Conservation (phyloP, 2,329 filamentous ascomycete genomes). For the Ilyonectria sp. region DNA sequence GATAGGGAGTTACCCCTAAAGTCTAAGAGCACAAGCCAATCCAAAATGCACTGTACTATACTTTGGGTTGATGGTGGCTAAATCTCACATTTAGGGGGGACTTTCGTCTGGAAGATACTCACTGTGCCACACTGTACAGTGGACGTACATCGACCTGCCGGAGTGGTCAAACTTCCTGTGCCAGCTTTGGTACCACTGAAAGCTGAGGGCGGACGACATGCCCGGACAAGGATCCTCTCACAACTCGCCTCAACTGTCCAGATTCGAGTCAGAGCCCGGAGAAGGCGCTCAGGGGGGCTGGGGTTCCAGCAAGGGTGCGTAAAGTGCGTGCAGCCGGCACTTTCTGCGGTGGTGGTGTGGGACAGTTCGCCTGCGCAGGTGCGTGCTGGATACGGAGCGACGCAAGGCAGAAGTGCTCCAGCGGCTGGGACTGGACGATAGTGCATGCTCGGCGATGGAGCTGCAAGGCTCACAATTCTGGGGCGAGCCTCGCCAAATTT, state of each 20-base stretch:
- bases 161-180: too few relatives aligned
- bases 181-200: background rate
- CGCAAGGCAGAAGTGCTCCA: constrained; percentile 47
- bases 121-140: too few relatives aligned
- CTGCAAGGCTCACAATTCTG: constrained; percentile 41
- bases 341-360: constrained; percentile 29
- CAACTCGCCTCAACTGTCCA: constrained; percentile 6
- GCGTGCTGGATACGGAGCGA: constrained; percentile 29
- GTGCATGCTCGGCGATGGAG: constrained; percentile 41
- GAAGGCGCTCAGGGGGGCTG: constrained; percentile 2
- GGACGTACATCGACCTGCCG: too few relatives aligned
- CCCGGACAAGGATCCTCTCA: constrained; percentile 16
- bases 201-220: constrained; percentile 24
- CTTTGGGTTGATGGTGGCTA: too few relatives aligned
- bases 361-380: constrained; percentile 23
- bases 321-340: constrained; percentile 10
- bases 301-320: constrained; percentile 2
- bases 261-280: constrained; percentile 24
- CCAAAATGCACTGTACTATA: too few relatives aligned
- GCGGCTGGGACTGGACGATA: constrained; percentile 48
- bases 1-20: too few relatives aligned
- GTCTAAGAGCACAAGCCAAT: too few relatives aligned
- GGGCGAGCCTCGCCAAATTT: constrained; percentile 38
- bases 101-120: too few relatives aligned
- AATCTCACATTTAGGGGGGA: too few relatives aligned